Percentiles rank a stretch among this genome's conserved stretches.
Conservation (phyloP, 2,329 filamentous ascomycete genomes). For the Penicillium freii region DNA sequence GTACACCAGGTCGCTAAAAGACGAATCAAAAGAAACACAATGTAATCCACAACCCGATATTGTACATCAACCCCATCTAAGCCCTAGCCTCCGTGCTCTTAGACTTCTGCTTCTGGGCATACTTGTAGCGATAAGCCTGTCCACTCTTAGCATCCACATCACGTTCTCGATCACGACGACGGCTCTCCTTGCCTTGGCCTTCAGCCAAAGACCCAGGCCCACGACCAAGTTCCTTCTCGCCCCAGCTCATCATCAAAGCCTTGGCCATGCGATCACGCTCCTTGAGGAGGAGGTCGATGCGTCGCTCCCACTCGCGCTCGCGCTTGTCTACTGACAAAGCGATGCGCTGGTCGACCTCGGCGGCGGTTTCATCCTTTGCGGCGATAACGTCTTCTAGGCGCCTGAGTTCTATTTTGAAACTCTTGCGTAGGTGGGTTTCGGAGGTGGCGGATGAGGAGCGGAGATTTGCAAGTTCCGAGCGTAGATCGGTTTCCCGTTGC, state of each 20-base stretch:
- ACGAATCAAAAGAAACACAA: background rate
- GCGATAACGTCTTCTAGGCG: slow-evolving; percentile 37
- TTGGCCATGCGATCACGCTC: slow-evolving; percentile 43
- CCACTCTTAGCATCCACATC: slow-evolving; percentile 23
- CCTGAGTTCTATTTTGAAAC: slow-evolving; percentile 35
- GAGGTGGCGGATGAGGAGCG: slow-evolving; percentile 24
- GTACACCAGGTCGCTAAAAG: background rate
- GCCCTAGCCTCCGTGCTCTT: slow-evolving; percentile 16
- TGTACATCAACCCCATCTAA: slow-evolving; percentile 8
- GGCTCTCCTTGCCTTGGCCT: slow-evolving; percentile 19
- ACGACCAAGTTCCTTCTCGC: slow-evolving; percentile 41
- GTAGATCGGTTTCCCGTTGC: slow-evolving; percentile 35
- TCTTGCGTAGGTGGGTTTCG: slow-evolving; percentile 26
- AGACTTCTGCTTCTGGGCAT: slow-evolving; percentile 24
- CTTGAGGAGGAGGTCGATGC: slow-evolving; percentile 41
- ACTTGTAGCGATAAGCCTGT: slow-evolving; percentile 43
- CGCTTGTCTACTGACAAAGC: slow-evolving; percentile 42
- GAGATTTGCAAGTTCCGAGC: slow-evolving; percentile 32
- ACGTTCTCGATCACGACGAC: slow-evolving; percentile 18
- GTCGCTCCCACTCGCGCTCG: slow-evolving; percentile 45
- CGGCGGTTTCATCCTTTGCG: slow-evolving; percentile 42
- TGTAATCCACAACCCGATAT: background rate
- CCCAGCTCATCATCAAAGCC: slow-evolving; percentile 42
- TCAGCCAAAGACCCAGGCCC: slow-evolving; percentile 18
- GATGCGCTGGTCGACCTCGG: slow-evolving; percentile 41